These are phyloP conservation scores for Castanea sativa DNA, from an alignment of 306 rosid species.

Conservation along the genomic window DNA sequence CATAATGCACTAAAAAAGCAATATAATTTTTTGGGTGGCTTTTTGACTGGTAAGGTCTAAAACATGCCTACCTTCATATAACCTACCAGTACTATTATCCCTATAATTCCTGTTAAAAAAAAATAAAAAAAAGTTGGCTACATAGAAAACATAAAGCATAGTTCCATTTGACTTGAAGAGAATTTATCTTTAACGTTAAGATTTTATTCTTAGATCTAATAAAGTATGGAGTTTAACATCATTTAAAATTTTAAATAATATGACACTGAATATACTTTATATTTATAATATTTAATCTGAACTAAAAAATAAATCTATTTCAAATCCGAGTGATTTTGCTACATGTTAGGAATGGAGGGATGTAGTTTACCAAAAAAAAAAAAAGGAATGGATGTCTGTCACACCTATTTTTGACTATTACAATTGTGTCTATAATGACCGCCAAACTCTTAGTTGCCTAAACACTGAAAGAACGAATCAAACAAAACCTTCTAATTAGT, in stretches of 20 bases:
- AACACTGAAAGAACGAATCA: not conserved
- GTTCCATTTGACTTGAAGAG: too few species aligned
- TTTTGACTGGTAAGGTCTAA: conserved; percentile 18
- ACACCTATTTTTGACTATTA: not conserved
- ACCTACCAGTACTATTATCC: not conserved
- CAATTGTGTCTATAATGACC: not conserved
- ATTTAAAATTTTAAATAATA: too few species aligned
- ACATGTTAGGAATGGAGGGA: not conserved
- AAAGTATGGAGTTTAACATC: too few species aligned
- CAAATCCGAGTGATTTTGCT: not conserved
- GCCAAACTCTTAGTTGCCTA: not conserved
- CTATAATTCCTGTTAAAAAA: too few species aligned
- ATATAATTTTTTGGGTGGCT: conserved; percentile 12
- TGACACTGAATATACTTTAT: too few species aligned
- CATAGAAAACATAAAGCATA: too few species aligned
- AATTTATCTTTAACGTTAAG: too few species aligned
- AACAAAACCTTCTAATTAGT: not conserved
- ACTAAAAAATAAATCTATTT: too few species aligned
- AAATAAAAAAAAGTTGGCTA: too few species aligned
- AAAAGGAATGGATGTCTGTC: not conserved
- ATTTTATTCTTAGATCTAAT: too few species aligned
- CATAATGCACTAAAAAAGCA: conserved; percentile 23
- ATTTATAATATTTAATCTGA: too few species aligned
- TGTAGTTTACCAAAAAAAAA: too few species aligned
- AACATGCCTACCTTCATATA: conserved; percentile 24